These are phyloP conservation scores for Xylariaceae sp. DNA, from an alignment of 2,329 filamentous ascomycete genomes.

Conservation along the genomic window DNA sequence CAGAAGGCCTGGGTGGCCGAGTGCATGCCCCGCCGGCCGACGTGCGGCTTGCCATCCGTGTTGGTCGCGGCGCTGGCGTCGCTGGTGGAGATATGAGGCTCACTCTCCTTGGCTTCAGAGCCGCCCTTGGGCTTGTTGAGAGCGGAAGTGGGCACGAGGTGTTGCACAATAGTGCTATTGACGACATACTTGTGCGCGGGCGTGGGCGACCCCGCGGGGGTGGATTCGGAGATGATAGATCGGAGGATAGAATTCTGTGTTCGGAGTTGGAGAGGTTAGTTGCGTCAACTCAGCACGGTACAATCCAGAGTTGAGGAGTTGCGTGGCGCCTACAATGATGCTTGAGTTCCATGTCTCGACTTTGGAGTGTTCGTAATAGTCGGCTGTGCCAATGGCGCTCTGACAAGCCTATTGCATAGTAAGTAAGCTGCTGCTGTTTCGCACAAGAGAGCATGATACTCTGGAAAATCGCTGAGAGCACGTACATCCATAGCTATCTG, in stretches of 20 bases:
- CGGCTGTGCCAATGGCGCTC: conserved; percentile 65
- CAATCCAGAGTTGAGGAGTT: too few relatives aligned
- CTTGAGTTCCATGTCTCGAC: conserved; percentile 85
- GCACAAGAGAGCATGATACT: not conserved
- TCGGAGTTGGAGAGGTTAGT: not conserved
- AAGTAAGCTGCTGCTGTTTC: conserved; percentile 1
- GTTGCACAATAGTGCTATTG: conserved; percentile 98
- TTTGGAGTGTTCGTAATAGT: conserved; percentile 81
- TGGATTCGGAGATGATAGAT: conserved; percentile 71
- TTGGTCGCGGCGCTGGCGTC: conserved; percentile 46
- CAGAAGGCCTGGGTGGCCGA: conserved; percentile 81
- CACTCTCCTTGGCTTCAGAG: conserved; percentile 42
- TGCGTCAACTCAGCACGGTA: not conserved
- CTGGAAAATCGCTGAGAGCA: too few relatives aligned
- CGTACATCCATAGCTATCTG: conserved; percentile 82
- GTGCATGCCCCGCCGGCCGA: conserved; percentile 86
- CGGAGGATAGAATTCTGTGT: conserved; percentile 74
- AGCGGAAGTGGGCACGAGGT: conserved; percentile 66
- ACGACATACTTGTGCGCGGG: conserved; percentile 88
- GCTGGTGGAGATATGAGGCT: conserved; percentile 53
- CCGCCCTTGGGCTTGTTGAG: conserved; percentile 55
- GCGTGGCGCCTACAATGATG: conserved; percentile 79
- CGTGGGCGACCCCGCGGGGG: conserved; percentile 49
- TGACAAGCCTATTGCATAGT: conserved; percentile 67
- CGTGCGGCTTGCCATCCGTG: conserved; percentile 64